These are phyloP conservation scores for Hypoxylon cercidicola DNA, from an alignment of 495 filamentous ascomycete species.

Conservation along the genomic window DNA sequence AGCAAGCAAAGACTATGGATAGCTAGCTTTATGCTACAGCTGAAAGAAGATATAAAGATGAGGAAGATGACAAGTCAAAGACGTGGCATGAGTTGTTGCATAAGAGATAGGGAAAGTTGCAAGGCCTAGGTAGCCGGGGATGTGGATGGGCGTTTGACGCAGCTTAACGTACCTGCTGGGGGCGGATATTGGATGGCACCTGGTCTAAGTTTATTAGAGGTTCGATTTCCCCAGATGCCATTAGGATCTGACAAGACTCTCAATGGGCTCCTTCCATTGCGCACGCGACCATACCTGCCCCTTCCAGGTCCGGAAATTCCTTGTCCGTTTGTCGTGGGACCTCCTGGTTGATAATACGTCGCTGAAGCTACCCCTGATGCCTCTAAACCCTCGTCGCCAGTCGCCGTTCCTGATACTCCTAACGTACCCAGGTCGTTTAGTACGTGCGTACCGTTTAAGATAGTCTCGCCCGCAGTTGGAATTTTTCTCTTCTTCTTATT, in stretches of 20 bases:
- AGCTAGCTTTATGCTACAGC: not conserved
- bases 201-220: constrained; percentile 40
- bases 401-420: constrained; percentile 35
- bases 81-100: no score
- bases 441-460: constrained; percentile 62
- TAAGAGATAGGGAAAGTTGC: no score
- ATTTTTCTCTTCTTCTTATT: constrained; percentile 99
- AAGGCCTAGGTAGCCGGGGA: no score
- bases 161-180: constrained; percentile 53
- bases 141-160: constrained; percentile 4
- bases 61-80: not conserved
- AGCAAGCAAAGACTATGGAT: constrained; percentile 18
- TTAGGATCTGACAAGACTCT: constrained; percentile 62
- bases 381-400: constrained; percentile 47
- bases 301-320: constrained; percentile 81
- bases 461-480: constrained; percentile 78
- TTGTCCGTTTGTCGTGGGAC: constrained; percentile 60
- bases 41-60: not conserved
- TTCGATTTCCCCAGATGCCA: constrained; percentile 64
- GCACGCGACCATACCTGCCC: constrained; percentile 76
- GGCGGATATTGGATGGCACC: constrained; percentile 50
- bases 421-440: constrained; percentile 55
- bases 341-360: constrained; percentile 50
- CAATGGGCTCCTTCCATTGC: constrained; percentile 74
- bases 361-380: constrained; percentile 49